Conservation (phyloP, 345 rosid species). For the Gossypium raimondii region DNA sequence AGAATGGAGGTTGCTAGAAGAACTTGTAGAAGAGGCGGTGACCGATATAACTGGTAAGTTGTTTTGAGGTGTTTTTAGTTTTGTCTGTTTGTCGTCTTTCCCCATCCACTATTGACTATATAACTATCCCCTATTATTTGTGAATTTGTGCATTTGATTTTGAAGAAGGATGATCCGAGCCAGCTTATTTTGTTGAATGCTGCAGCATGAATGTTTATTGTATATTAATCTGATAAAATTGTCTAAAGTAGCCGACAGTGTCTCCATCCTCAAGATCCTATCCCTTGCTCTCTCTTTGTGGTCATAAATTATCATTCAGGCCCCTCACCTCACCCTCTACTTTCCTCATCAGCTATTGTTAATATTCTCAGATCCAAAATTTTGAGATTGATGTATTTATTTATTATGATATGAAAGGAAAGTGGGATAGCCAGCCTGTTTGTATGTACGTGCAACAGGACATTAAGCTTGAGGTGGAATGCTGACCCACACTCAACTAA, state of each 20-base stretch:
- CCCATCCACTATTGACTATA: not conserved
- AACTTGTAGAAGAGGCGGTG: slow-evolving; percentile 80
- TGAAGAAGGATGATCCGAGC: slow-evolving; percentile 16
- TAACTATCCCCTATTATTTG: slow-evolving; percentile 13
- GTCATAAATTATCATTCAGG: not conserved
- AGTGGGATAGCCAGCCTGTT: not conserved
- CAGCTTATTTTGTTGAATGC: slow-evolving; percentile 24
- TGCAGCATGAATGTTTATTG: not conserved
- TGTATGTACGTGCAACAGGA: not conserved
- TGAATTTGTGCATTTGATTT: slow-evolving; percentile 25
- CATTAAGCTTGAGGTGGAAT: not conserved
- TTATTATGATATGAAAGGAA: not conserved
- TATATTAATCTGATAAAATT: not conserved
- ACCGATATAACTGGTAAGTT: slow-evolving; percentile 40
- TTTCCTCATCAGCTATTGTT: not conserved
- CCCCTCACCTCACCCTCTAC: too few species aligned
- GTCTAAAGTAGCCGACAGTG: not conserved
- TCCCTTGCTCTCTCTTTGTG: not conserved
- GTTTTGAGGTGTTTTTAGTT: slow-evolving; percentile 15
- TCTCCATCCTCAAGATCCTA: not conserved
- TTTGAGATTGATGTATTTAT: not conserved
- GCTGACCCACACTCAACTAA: not conserved
- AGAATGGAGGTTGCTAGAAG: slow-evolving; percentile 59
- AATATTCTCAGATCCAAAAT: not conserved
- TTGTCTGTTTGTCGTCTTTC: not conserved